These are phyloP conservation scores for Boletus calvinii DNA, from an alignment of 1,284 basidiomycete genomes.

Conservation along the genomic window DNA sequence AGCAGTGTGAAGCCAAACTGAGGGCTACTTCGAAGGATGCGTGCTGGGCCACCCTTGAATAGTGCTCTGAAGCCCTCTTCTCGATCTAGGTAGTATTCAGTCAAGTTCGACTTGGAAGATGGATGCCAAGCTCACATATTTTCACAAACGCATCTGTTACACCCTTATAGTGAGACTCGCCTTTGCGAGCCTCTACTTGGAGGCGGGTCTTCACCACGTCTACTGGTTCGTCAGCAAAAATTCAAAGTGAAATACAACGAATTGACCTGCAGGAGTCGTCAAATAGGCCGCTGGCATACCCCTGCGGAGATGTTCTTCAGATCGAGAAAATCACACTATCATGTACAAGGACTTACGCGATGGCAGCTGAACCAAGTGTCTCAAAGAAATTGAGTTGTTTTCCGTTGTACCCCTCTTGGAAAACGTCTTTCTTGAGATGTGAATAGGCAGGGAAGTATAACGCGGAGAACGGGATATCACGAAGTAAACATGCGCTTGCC, in stretches of 20 bases:
- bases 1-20: conserved; percentile 94
- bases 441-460: conserved; percentile 82
- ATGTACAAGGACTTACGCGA: conserved; percentile 60
- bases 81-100: conserved; percentile 47
- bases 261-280: conserved; percentile 77
- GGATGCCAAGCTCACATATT: conserved; percentile 60
- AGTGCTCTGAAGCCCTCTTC: conserved; percentile 89
- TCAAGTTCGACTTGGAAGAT: conserved; percentile 3
- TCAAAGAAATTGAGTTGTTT: conserved; percentile 92
- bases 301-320: conserved; percentile 38
- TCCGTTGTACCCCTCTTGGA: conserved; percentile 93
- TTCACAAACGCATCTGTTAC: conserved; percentile 86
- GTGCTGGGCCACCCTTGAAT: conserved; percentile 95
- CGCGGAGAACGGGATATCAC: conserved; percentile 94
- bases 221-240: conserved; percentile 31
- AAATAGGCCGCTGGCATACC: conserved; percentile 95
- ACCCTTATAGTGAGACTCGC: conserved; percentile 93
- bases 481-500: conserved; percentile 81
- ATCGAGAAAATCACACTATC: conserved; percentile 20
- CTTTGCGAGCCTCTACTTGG: conserved; percentile 93
- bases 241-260: conserved; percentile 8
- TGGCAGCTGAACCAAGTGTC: conserved; percentile 80
- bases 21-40: conserved; percentile 83
- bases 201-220: conserved; percentile 99
- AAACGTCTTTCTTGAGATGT: conserved; percentile 89